Base-by-base conservation (phyloP, 78 protist genomes). In the Diacronema lutheri region DNA sequence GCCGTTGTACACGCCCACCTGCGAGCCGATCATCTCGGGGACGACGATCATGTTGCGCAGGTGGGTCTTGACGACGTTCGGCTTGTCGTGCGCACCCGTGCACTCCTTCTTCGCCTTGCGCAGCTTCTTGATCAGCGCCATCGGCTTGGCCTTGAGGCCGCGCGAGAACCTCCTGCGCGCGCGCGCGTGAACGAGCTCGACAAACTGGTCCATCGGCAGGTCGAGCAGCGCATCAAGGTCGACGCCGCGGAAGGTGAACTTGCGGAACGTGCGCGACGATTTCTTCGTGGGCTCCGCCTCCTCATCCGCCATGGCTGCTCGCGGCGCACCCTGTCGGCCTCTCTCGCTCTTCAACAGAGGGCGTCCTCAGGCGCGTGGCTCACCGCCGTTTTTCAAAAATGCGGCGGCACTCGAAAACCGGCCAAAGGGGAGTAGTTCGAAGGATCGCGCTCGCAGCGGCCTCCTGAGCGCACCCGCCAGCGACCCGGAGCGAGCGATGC, bases 1-100 rank as follows among this genome's bases (percentile, higher is more conserved):
- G 64, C 99, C 99, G 94, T 99, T 98, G 99, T 99, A 97, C 57
- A 99, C 95, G 80, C 98, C 99, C 58, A 98, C 95, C 65, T 96
- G 84, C 56, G 96, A 89, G 71, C 99, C 99, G 55, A 99, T 97
- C 99, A 99, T 99, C 89, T 96, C 98, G 79, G 99, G 99, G 61
- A 97, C 93, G 73, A 99, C 92, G 93, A 98, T 89, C 98, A 98
- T 97, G 97, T 96, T 79, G 77, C 99, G 93, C 41, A 88, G 84
- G 85, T 88, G 91, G n/a, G 99, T 99, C 95, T 98, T 98, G 87
- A 98, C 95, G 64, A 83, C 64, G 20, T 84, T 92, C 85, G 99
- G 99, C 95, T 98, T 97, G 91, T 96, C 98, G 81, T 72, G 61
- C 58, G 77, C 76, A 57, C 71, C 88, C 16, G 7, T 7, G 55